Conservation (phyloP, 2,329 filamentous ascomycete genomes). For the Hypocrella siamensis region DNA sequence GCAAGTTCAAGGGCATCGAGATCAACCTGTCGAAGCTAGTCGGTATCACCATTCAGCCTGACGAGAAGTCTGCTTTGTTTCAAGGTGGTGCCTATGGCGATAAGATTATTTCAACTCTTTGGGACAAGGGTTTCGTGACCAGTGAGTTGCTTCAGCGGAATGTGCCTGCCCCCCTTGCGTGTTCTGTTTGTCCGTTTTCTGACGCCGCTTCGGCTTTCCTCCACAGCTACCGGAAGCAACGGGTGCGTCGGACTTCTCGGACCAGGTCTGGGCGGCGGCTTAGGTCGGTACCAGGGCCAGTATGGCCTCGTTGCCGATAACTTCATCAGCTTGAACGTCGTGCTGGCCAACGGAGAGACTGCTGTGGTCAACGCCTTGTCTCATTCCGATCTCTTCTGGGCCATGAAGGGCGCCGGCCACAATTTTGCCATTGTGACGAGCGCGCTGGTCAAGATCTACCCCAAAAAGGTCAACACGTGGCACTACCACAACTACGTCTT, state of each 20-base stretch:
- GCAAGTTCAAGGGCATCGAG: too few relatives aligned
- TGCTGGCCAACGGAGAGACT: slow-evolving; percentile 14
- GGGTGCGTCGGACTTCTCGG: slow-evolving; percentile 16
- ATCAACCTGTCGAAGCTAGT: too few relatives aligned
- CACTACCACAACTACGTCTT: slow-evolving; percentile 10
- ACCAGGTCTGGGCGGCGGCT: slow-evolving; percentile 14
- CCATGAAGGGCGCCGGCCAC: slow-evolving; percentile 16
- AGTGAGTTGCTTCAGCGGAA: too few relatives aligned
- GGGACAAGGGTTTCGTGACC: too few relatives aligned
- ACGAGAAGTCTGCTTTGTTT: too few relatives aligned
- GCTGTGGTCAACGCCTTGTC: slow-evolving; percentile 7
- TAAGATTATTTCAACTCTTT: too few relatives aligned
- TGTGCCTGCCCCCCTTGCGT: too few relatives aligned
- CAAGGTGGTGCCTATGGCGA: too few relatives aligned
- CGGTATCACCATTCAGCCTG: too few relatives aligned
- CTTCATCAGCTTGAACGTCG: slow-evolving; percentile 15
- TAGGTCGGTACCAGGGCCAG: slow-evolving; percentile 14
- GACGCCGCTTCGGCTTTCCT: too few relatives aligned
- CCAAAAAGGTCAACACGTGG: slow-evolving; percentile 7
- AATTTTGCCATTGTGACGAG: slow-evolving; percentile 19
- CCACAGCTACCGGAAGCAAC: too few relatives aligned
- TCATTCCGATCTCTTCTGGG: slow-evolving; percentile 19
- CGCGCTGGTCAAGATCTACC: slow-evolving; percentile 15
- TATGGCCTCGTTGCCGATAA: slow-evolving; percentile 17
- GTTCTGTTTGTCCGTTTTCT: too few relatives aligned